Conservation (phyloP, 2,329 filamentous ascomycete genomes). For the Monilinia aucupariae region DNA sequence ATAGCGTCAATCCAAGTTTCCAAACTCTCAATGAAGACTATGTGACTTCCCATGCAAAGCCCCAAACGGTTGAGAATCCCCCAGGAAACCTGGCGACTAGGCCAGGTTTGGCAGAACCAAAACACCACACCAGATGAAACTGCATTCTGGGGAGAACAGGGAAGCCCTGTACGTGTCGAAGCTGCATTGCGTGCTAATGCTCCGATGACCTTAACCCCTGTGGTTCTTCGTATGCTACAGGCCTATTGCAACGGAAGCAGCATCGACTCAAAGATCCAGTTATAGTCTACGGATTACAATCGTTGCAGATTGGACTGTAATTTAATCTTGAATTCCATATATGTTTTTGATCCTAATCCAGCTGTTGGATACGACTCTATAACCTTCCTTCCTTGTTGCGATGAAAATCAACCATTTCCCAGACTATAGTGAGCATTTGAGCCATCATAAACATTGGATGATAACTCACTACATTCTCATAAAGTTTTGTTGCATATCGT, state of each 20-base stretch:
- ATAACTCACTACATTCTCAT: no score
- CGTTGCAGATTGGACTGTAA: conserved; percentile 68
- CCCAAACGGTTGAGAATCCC: conserved; percentile 55
- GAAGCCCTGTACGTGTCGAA: conserved; percentile 73
- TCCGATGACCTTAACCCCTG: conserved; percentile 64
- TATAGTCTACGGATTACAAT: conserved; percentile 42
- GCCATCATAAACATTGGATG: no score
- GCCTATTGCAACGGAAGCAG: conserved; percentile 67
- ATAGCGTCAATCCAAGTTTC: conserved; percentile 37
- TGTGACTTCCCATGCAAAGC: conserved; percentile 56
- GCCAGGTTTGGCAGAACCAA: conserved; percentile 62
- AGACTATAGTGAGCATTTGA: no score
- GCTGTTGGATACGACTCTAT: conserved; percentile 56
- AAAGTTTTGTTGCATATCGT: no score
- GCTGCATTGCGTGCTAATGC: conserved; percentile 73
- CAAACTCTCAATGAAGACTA: conserved; percentile 57
- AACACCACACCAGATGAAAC: conserved; percentile 61
- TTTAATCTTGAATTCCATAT: conserved; percentile 59
- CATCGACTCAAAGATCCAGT: conserved; percentile 63
- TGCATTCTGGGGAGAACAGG: conserved; percentile 51
- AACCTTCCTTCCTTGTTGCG: conserved; percentile 65
- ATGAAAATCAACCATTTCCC: no score
- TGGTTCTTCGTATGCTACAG: conserved; percentile 68
- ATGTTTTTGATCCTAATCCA: conserved; percentile 59
- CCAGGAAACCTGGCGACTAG: conserved; percentile 38